Evolutionary conservation across 1,284 basidiomycete genomes (phyloP), one percentile per base, ranked within the genome.

Genomic region (Pseudozyma thailandica): DNA sequence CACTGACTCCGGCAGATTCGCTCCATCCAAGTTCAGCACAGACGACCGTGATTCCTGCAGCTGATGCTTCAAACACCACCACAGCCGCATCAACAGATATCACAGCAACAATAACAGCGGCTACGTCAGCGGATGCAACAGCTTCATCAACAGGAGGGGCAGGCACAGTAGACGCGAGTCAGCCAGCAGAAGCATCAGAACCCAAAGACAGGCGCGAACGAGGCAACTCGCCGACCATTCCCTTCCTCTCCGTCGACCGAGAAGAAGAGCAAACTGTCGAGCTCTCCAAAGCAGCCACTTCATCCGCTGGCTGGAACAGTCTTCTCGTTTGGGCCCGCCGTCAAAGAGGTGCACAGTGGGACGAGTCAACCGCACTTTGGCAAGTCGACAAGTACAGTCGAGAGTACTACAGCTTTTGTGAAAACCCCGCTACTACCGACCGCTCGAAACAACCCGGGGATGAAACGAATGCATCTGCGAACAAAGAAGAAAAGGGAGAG

Each of bases 321-420:
- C 48, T 79, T 12, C 61, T 79, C 3, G 50, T 76, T 6, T 79
- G 77, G 77, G 77, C 77, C 10, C 37, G 77, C 2, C 56, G 74
- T 23, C 69, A 73, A 37, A 44, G 77, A 16, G 77, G 77, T n/a
- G 68, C 77, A 0, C 77, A 79, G 44, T 79, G 77, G 77, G 77
- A 79, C 46, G 46, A 46, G 20, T 57, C 50, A 12, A 77, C 77
- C 15, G 59, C 53, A 0, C 49, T 72, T 13, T 75, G 74, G 74
- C 74, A 75, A 31, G 74, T 75, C 18, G 71, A 69, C 44, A 66
- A 53, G 44, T 30, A 73, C 49, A 62, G 56, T 41, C 31, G 41
- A 27, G 65, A 75, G 20, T 75, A 73, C 50, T 75, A 75, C 58
- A 62, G 50, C 45, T 72, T 72, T 30, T 55, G 62, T 28, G 15